A percentile compares a stretch with the other conserved stretches of the same genome.
Conservation (phyloP, 2,329 filamentous ascomycete species). For the Tolypocladium sp. region DNA sequence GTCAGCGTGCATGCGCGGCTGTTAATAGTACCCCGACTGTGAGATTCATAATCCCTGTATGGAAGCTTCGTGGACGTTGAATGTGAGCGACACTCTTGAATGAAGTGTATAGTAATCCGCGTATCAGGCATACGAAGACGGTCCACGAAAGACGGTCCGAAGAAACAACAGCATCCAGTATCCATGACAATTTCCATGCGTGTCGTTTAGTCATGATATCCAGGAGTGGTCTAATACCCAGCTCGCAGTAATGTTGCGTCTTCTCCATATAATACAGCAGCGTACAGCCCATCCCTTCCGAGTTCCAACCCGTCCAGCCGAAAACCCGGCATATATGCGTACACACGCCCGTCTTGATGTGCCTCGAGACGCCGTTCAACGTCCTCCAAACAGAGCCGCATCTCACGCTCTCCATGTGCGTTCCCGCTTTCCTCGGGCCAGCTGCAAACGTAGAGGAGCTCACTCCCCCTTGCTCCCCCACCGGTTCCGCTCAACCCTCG, state of each 20-base stretch:
- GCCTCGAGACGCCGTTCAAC: not conserved
- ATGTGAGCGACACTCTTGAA: no score
- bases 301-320: not conserved
- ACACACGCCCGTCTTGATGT: not conserved
- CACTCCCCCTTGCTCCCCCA: slow-evolving; percentile 30
- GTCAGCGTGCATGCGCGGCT: no score
- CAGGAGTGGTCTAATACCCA: not conserved
- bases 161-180: no score
- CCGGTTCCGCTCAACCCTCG: slow-evolving; percentile 38
- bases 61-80: no score
- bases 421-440: not conserved
- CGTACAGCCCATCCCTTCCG: not conserved
- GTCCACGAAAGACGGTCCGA: no score
- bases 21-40: no score
- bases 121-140: no score
- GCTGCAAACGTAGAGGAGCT: slow-evolving; percentile 4
- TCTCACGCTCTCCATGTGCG: not conserved
- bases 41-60: no score
- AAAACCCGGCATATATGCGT: not conserved
- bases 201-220: not conserved
- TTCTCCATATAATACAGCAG: not conserved
- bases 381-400: not conserved
- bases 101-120: no score
- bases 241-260: not conserved
- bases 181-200: not conserved